These are phyloP conservation scores for Xylaria sp. DNA, from an alignment of 2,329 filamentous ascomycete species.

Conservation along the genomic window DNA sequence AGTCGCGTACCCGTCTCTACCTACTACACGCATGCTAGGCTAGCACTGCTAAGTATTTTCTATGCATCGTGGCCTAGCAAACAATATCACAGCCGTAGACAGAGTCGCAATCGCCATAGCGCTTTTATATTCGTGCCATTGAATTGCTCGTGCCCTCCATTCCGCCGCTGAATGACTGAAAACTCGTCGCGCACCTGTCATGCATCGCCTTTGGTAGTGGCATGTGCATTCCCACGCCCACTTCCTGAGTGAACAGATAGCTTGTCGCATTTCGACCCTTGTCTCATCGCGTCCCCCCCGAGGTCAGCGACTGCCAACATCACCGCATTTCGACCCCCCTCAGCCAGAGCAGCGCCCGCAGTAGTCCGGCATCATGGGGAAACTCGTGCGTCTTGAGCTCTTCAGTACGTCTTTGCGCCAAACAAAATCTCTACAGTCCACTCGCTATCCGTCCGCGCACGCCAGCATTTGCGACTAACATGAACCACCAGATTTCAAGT, in stretches of 20 bases:
- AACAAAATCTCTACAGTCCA: not conserved
- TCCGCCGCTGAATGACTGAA: not conserved
- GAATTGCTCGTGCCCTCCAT: not conserved
- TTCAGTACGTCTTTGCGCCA: constrained; percentile 59
- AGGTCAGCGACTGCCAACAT: not conserved
- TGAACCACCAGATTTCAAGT: constrained; percentile 78
- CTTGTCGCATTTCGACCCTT: constrained; percentile 23
- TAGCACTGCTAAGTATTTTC: too few species aligned
- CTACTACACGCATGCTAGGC: too few species aligned
- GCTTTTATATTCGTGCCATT: constrained; percentile 6
- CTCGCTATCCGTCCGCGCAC: constrained; percentile 31
- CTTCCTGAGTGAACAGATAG: constrained; percentile 17
- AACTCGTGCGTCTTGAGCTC: constrained; percentile 91
- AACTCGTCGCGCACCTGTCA: not conserved
- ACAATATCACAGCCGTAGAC: constrained; percentile 1
- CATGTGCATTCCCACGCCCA: constrained; percentile 17
- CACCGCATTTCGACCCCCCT: constrained; percentile 11
- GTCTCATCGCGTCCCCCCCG: constrained; percentile 15
- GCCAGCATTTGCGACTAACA: constrained; percentile 41
- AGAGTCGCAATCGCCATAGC: constrained; percentile 5
- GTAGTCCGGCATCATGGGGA: constrained; percentile 73
- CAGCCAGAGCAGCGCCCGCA: constrained; percentile 11
- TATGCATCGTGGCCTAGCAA: not conserved
- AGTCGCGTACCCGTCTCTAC: constrained; percentile 20
- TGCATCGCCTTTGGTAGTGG: constrained; percentile 11